Evolutionary conservation across 2,329 filamentous ascomycete species (phyloP).

Genomic region (Arthrobotrys sphaeroides): DNA sequence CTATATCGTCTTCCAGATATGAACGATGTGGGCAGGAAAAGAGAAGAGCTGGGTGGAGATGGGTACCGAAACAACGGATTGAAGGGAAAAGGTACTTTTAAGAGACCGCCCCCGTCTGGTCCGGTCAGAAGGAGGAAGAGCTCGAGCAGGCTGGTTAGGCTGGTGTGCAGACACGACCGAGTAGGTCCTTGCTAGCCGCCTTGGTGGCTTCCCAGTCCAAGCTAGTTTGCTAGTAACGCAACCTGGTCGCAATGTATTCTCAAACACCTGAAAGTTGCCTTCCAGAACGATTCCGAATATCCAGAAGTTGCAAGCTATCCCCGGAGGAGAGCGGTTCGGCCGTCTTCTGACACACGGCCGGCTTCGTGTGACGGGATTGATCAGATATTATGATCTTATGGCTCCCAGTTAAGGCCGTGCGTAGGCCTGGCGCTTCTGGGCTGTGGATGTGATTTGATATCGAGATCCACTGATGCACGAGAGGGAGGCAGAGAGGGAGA

Average conservation of each 20-base stretch:
- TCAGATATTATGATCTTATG: conserved; percentile 15
- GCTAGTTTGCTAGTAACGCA: conserved; percentile 53
- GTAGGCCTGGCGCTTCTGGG: conserved; percentile 28
- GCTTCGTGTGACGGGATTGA: conserved; percentile 34
- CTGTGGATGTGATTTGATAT: conserved; percentile 12
- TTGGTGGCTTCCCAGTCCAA: conserved; percentile 53
- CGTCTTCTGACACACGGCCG: conserved; percentile 28
- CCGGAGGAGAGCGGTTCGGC: conserved; percentile 38
- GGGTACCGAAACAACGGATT: conserved; percentile 52
- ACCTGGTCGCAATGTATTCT: conserved; percentile 54
- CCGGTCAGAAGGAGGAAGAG: conserved; percentile 53
- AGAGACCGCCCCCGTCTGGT: conserved; percentile 35
- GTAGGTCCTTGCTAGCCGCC: conserved; percentile 53
- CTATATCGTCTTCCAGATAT: conserved; percentile 21
- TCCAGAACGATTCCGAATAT: conserved; percentile 53
- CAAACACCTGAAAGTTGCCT: conserved; percentile 53
- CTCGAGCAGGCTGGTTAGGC: conserved; percentile 51
- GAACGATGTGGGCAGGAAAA: conserved; percentile 32
- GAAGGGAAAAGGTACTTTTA: conserved; percentile 52
- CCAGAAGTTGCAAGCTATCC: conserved; percentile 26
- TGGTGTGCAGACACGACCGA: conserved; percentile 52
- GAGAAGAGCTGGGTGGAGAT: conserved; percentile 31
- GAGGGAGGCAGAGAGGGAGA: not conserved
- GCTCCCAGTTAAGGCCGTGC: conserved; percentile 30
- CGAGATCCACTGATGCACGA: conserved; percentile 25